These are phyloP conservation scores for Prillingera fragicola DNA, from an alignment of 1,284 basidiomycete genomes.

Conservation along the genomic window DNA sequence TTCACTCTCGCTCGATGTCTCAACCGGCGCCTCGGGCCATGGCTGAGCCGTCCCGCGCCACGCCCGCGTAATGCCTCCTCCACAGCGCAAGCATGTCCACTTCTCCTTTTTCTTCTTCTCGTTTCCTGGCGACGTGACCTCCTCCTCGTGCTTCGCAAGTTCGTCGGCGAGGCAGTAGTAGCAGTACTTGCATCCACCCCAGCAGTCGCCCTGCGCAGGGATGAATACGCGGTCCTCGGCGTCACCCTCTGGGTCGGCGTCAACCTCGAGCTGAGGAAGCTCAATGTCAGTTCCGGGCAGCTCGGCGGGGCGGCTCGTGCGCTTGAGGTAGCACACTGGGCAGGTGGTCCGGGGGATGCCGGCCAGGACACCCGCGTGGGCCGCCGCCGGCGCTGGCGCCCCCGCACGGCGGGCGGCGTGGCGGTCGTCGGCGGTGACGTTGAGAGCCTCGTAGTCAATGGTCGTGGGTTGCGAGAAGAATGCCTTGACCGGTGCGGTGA, in stretches of 20 bases:
- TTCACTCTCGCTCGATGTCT: conserved; percentile 1
- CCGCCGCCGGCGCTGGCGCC: conserved; percentile 6
- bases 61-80: conserved; percentile 37
- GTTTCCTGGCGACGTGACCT: conserved; percentile 3
- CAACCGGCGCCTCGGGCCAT: neutral
- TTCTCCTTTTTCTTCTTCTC: conserved; percentile 8
- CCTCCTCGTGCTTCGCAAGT: conserved; percentile 52
- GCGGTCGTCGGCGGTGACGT: conserved; percentile 6
- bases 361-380: conserved; percentile 38
- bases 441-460: conserved; percentile 27
- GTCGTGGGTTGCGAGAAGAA: conserved; percentile 23
- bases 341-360: conserved; percentile 44
- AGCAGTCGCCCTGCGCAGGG: conserved; percentile 44
- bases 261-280: conserved; percentile 7
- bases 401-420: conserved; percentile 9
- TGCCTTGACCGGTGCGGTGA: conserved; percentile 22
- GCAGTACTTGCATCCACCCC: conserved; percentile 72
- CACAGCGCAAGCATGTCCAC: conserved; percentile 79
- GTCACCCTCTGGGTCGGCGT: conserved; percentile 11
- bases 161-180: conserved; percentile 80
- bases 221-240: conserved; percentile 43
- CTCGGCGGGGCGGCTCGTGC: conserved; percentile 23
- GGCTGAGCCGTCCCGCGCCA: conserved; percentile 25
- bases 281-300: conserved; percentile 22
- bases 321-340: conserved; percentile 48